Base-by-base conservation (phyloP, 2,329 filamentous ascomycete genomes). In the Dothistroma septosporum region DNA sequence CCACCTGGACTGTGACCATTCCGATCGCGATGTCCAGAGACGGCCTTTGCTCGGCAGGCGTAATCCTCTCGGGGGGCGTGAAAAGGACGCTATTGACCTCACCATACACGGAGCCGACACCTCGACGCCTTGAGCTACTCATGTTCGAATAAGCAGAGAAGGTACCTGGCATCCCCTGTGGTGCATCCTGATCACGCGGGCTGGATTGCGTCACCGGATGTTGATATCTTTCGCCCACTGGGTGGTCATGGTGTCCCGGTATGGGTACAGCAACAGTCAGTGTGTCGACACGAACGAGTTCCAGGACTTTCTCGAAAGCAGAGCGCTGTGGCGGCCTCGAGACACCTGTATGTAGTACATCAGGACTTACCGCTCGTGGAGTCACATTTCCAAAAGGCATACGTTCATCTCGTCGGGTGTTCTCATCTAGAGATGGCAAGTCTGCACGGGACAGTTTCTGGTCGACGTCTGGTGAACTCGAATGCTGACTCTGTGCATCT, bases 101-200 rank as follows among this genome's bases (percentile, higher is more conserved):
- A 4, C 50, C 35, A 24, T 58, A 52, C 10, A 60, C 41, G 14
- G 63, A 61, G 4, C 41, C 35, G 22, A 55, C 31, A 19, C 49
- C 61, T 33, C 58, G 37, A 47, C 60, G 57, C n/a, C 57, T 52
- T 24, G 61, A 66, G 16, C 61, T 61, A 47, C 74, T 75, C 31
- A 75, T 71, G 47, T 79, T 75, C 1, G 78, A 78, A 64, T 81
- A 80, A 24, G 75, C 73, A 0, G 79, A 81, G 64, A 81, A 81
- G 0, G 78, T 75, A 0, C 79, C 79, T 19, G 79, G 79, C 69
- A 79, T 76, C 21, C 63, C 66, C 11, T 62, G 62, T 24, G 41
- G 19, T 11, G 37, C 12, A 8, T 31, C 28, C 47, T 14, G 22
- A 28, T 50, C 21, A 16, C 21, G 22, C 12, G 9, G 21, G 6